Percentiles rank a stretch among this genome's conserved stretches.
These are phyloP conservation scores for Pinus tabuliformis DNA, from an alignment of 75 land plant species.

Conservation along the genomic window DNA sequence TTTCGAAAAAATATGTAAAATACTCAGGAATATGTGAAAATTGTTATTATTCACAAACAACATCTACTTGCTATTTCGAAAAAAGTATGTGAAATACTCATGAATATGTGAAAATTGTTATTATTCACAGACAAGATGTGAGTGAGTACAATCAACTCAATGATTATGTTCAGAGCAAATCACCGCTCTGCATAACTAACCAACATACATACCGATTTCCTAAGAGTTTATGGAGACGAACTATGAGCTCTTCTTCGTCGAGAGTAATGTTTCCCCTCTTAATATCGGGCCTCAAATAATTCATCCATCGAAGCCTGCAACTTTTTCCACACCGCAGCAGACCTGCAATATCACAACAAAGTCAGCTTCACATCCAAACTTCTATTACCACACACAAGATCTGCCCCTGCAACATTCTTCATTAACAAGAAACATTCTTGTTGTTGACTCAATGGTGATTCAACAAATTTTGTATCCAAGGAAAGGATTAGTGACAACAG, in stretches of 20 bases:
- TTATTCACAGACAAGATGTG: too few relatives aligned
- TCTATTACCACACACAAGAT: too few relatives aligned
- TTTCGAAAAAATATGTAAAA: neutral
- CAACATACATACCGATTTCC: neutral
- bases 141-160: too few relatives aligned
- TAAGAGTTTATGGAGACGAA: neutral
- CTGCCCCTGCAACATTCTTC: too few relatives aligned
- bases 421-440: too few relatives aligned
- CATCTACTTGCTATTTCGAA: neutral
- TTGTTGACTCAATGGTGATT: too few relatives aligned
- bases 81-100: neutral
- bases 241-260: neutral
- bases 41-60: too few relatives aligned
- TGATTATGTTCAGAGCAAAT: too few relatives aligned
- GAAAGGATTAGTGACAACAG: too few relatives aligned
- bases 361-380: too few relatives aligned
- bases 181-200: too few relatives aligned
- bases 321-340: neutral
- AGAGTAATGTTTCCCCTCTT: neutral
- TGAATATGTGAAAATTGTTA: neutral
- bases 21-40: neutral
- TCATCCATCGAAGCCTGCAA: constrained; percentile 2
- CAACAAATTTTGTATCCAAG: too few relatives aligned
- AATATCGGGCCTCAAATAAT: neutral
- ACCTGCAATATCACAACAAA: neutral